Percentiles rank a stretch among this genome's conserved stretches.
phyloP scores from a whole-genome alignment of 2,329 filamentous ascomycete genomes.

The Beauveria brongniartii region DNA sequence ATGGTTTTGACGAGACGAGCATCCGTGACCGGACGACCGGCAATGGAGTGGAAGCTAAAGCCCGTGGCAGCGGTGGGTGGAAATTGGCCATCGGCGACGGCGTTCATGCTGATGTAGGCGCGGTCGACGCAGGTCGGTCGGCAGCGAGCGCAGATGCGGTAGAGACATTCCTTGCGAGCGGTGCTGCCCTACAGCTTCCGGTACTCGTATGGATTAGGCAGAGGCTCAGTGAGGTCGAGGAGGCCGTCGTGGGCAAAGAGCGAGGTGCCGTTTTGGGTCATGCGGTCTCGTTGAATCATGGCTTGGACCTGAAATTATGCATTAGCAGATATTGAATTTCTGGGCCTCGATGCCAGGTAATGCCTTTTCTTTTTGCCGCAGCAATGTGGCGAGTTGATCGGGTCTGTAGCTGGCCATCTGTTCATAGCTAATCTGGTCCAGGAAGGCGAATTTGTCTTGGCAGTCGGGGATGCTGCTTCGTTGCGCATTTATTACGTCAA shows the following conservation, averaged over 20 bases:
- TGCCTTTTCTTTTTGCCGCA: slow-evolving; percentile 44
- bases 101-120: slow-evolving; percentile 41
- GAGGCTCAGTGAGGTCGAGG: slow-evolving; percentile 14
- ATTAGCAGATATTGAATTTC: background rate
- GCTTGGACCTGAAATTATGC: slow-evolving; percentile 23
- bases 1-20: slow-evolving; percentile 31
- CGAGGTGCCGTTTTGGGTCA: slow-evolving; percentile 18
- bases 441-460: slow-evolving; percentile 34
- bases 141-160: slow-evolving; percentile 42
- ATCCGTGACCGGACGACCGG: slow-evolving; percentile 36
- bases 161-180: slow-evolving; percentile 37
- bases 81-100: slow-evolving; percentile 40
- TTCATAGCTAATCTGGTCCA: slow-evolving; percentile 35
- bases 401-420: slow-evolving; percentile 37
- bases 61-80: slow-evolving; percentile 41
- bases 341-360: slow-evolving; percentile 12
- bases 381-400: slow-evolving; percentile 37
- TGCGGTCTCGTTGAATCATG: slow-evolving; percentile 22
- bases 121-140: slow-evolving; percentile 36
- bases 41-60: slow-evolving; percentile 41
- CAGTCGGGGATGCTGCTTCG: slow-evolving; percentile 33
- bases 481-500: slow-evolving; percentile 26
- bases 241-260: slow-evolving; percentile 16
- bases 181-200: slow-evolving; percentile 31
- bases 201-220: slow-evolving; percentile 15